Evolutionary conservation across 2,329 filamentous ascomycete genomes (phyloP).

Genomic region (Helotiales sp.): DNA sequence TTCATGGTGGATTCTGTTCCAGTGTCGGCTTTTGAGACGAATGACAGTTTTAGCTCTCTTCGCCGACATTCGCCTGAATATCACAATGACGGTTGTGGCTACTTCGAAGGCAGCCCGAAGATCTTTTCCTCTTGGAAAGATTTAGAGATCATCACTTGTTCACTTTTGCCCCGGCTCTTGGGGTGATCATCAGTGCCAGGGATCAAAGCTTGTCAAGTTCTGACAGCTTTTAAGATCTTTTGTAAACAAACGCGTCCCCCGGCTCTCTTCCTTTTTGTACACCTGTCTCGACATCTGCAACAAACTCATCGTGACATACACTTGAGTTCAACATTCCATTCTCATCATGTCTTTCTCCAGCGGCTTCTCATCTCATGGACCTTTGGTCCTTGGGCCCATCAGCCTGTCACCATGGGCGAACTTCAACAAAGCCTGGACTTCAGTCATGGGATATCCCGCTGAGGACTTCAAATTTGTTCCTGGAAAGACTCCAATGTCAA

Average conservation of each 20-base stretch:
- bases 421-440: conserved; percentile 23
- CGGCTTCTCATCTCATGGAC: conserved; percentile 6
- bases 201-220: conserved; percentile 2
- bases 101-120: background rate
- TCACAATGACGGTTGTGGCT: conserved; percentile 14
- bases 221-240: conserved; percentile 1
- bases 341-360: conserved; percentile 19
- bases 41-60: background rate
- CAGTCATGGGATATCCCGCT: conserved; percentile 24
- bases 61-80: background rate
- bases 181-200: conserved; percentile 4
- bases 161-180: background rate
- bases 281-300: background rate
- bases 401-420: conserved; percentile 25
- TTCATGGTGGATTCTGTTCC: background rate
- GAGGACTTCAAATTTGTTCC: conserved; percentile 25
- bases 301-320: background rate
- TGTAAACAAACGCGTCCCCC: conserved; percentile 11
- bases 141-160: conserved; percentile 3
- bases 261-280: background rate
- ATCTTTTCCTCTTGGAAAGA: background rate
- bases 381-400: conserved; percentile 14
- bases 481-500: conserved; percentile 29
- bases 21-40: background rate
- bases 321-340: background rate